Conservation (phyloP, 495 filamentous ascomycete genomes). For the Emericellopsis terricola region DNA sequence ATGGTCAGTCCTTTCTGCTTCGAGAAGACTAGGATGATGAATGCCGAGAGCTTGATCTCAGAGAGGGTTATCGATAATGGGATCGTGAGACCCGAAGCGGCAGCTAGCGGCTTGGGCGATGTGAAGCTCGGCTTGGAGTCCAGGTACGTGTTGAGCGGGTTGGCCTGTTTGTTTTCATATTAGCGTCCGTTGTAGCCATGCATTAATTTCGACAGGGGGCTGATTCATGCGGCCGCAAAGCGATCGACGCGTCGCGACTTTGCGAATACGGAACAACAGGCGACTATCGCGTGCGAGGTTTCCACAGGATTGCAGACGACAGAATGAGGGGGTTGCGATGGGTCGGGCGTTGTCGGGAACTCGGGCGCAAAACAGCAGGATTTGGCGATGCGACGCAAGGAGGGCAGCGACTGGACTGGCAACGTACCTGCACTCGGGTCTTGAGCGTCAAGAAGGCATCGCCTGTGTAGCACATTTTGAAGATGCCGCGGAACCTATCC, state of each 20-base stretch:
- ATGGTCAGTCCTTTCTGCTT: constrained; percentile 91
- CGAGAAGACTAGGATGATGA: constrained; percentile 94
- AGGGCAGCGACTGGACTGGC: no score
- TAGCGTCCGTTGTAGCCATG: constrained; percentile 11
- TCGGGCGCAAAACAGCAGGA: constrained; percentile 1
- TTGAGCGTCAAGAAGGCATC: constrained; percentile 89
- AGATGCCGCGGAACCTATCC: constrained; percentile 92
- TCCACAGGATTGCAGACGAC: no score
- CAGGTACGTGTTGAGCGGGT: constrained; percentile 90
- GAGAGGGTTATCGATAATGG: constrained; percentile 91
- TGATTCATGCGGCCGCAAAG: constrained; percentile 4
- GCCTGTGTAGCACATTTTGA: constrained; percentile 95
- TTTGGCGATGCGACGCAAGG: neutral
- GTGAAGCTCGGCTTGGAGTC: constrained; percentile 81
- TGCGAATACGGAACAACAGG: no score
- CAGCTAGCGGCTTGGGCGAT: constrained; percentile 83
- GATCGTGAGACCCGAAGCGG: constrained; percentile 83
- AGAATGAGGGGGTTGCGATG: neutral
- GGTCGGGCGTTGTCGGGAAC: constrained; percentile 1
- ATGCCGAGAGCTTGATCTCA: constrained; percentile 90
- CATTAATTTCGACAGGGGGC: constrained; percentile 1
- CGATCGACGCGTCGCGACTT: no score
- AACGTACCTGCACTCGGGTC: constrained; percentile 74
- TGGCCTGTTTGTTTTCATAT: constrained; percentile 40
- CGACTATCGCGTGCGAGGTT: no score